Conservation (phyloP, 106 monocot genomes). For the Narthecium ossifragum region DNA sequence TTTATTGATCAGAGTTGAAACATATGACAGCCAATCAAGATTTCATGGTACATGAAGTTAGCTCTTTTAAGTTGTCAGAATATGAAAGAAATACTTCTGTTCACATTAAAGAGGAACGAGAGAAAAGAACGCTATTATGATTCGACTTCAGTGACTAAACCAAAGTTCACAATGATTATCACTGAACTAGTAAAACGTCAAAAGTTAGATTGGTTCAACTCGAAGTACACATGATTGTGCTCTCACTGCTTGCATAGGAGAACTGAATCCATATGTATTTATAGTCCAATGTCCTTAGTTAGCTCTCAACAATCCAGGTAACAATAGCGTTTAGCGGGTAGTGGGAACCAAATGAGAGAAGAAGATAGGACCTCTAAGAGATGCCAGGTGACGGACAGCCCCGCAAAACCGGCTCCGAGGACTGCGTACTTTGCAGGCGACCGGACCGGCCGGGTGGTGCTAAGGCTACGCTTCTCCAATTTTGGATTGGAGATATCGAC, state of each 20-base stretch:
- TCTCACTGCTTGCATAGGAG: neutral
- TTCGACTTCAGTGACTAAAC: too few species aligned
- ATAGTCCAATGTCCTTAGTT: neutral
- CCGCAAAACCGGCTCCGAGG: slow-evolving; percentile 98
- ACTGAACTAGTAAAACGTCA: too few species aligned
- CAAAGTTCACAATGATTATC: too few species aligned
- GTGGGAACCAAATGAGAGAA: neutral
- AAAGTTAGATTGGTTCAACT: neutral
- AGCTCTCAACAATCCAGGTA: neutral
- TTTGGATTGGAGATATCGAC: too few species aligned
- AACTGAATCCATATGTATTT: neutral
- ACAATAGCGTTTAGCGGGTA: neutral
- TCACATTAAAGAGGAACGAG: too few species aligned
- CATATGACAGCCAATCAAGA: too few species aligned
- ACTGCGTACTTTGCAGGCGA: slow-evolving; percentile 50
- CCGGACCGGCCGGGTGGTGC: neutral
- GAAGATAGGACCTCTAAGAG: slow-evolving; percentile 55
- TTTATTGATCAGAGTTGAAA: too few species aligned
- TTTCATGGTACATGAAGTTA: too few species aligned
- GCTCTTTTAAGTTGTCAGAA: too few species aligned
- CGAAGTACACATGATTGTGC: neutral
- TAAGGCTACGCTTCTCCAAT: neutral
- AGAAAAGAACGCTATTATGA: too few species aligned
- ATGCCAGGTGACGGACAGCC: slow-evolving; percentile 85
- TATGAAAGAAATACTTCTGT: too few species aligned